Base-by-base conservation (phyloP, 129 eudicot genomes). In the Tagetes erecta region DNA sequence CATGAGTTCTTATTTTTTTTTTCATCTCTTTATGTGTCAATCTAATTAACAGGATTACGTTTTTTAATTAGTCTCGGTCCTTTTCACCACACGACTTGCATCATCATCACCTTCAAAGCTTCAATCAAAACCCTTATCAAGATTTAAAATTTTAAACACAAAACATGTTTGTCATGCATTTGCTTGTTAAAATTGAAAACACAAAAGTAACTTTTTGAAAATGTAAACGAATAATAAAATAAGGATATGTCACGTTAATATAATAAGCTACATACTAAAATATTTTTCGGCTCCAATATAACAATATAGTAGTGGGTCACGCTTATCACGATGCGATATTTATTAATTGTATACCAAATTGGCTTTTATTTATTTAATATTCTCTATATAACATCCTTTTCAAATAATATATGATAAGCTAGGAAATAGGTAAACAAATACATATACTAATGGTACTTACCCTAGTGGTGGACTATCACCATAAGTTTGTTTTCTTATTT, bases 351-450 rank as follows among this genome's bases (percentile, higher is more conserved):
- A 66, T 51, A 20, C 14, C 38, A 4, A 14, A n/a, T 51, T 51
- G 56, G 12, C 8, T 5, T 39, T 12, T 59, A 40, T 76, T 34
- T 31, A 4, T 37, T 39, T 27, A 64, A n/a, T 63, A 8, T 60
- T 14, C 5, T 76, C 41, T 71, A 49, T 34, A 34, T 46, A 60
- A 78, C 76, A 78, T 49, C 71, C n/a, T 49, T 70, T 78, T 78
- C 81, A 70, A 40, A 77, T 78, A 45, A 63, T 66, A 20, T 9
- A 78, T 78, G 63, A 76, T 7, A 42, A 77, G 63, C 71, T 33
- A 78, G 38, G 14, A 70, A 70, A 70, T 78, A 59, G 76, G 72
- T 71, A 72, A 78, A 70, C 72, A 39, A 78, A 63, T 52, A 71
- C 82, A 70, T 70, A 70, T 70, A 78, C 44, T 78, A 62, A 70